Base-by-base conservation (phyloP, 169 alveolate species). In the Eimeria brunetti region DNA sequence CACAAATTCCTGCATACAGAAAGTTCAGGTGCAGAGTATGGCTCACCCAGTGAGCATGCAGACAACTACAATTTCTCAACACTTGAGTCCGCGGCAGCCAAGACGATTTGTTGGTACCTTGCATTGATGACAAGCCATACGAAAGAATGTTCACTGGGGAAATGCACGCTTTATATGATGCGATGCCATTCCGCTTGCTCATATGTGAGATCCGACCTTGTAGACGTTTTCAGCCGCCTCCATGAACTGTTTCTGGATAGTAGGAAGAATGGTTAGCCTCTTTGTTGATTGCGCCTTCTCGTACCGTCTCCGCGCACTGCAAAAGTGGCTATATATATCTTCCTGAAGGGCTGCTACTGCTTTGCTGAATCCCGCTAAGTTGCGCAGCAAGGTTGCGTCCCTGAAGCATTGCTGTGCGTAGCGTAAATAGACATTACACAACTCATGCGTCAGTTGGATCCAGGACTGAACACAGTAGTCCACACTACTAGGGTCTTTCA, bases 331-430 rank as follows among this genome's bases (percentile, higher is more conserved):
- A 24, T 46, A 84, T 16, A 84, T 84, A 22, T 60, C 78, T 84
- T 84, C 91, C n/a, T 84, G 91, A 20, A 84, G 80, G 51, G 78
- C 12, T 36, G 91, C 75, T 6, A 84, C 51, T 12, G 80, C 75
- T n/a, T 38, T 84, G 56, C 80, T 58, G 75, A 84, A 58, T 18
- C 36, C 80, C 67, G 36, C 80, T 5, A 84, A 12, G 78, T 84
- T 64, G 58, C 46, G 58, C 24, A 84, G 80, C 80, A 84, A 24
- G 58, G 53, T 22, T 58, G 78, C 30, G 41, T 84, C 91, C 78
- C 33, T 53, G 56, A 0, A 38, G 3, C 58, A 16, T 84, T 60
- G 91, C 91, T 84, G 89, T 36, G 80, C 20, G 16, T 5, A 14
- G 9, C 7, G 80, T 27, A 33, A 69, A 36, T 22, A 69, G 51